A percentile compares a stretch with the other conserved stretches of the same genome.
Conservation (phyloP, 2,329 filamentous ascomycete genomes). For the Botrytis byssoidea region DNA sequence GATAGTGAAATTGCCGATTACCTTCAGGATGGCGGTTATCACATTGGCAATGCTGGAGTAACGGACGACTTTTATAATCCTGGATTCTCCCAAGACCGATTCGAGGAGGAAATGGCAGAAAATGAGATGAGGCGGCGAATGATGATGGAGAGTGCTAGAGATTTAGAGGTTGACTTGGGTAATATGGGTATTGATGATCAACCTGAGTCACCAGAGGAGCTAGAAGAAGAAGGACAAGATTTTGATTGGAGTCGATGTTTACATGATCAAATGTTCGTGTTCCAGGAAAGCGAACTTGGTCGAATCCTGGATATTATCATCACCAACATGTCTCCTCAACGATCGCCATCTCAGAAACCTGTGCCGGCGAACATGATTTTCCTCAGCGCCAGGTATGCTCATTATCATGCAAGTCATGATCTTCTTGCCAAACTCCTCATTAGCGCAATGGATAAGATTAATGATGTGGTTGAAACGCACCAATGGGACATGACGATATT, state of each 20-base stretch:
- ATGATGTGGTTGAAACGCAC: slow-evolving; percentile 88
- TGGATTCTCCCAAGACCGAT: slow-evolving; percentile 87
- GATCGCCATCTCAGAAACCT: slow-evolving; percentile 94
- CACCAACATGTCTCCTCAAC: slow-evolving; percentile 95
- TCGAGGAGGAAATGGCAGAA: slow-evolving; percentile 96
- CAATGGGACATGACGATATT: slow-evolving; percentile 99
- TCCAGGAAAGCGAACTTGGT: slow-evolving; percentile 90
- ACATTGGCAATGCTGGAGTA: slow-evolving; percentile 75
- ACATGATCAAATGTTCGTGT: slow-evolving; percentile 99
- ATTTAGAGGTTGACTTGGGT: slow-evolving; percentile 92
- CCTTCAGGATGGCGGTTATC: slow-evolving; percentile 90
- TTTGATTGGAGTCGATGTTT: slow-evolving; percentile 95
- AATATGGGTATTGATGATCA: slow-evolving; percentile 96
- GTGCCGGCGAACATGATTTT: slow-evolving; percentile 98
- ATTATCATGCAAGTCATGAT: slow-evolving; percentile 89
- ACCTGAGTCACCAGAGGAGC: slow-evolving; percentile 78
- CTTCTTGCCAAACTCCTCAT: slow-evolving; percentile 77
- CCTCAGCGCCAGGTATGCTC: slow-evolving; percentile 89
- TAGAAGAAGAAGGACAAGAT: slow-evolving; percentile 85
- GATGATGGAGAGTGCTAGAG: slow-evolving; percentile 99
- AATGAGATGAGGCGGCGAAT: slow-evolving; percentile 92
- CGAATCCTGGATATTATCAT: slow-evolving; percentile 93
- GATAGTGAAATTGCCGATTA: slow-evolving; percentile 97
- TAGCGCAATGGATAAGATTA: slow-evolving; percentile 92
- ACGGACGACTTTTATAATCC: slow-evolving; percentile 91